Evolutionary conservation across 2,329 filamentous ascomycete genomes (phyloP).

Genomic region (Aureobasidium lini): DNA sequence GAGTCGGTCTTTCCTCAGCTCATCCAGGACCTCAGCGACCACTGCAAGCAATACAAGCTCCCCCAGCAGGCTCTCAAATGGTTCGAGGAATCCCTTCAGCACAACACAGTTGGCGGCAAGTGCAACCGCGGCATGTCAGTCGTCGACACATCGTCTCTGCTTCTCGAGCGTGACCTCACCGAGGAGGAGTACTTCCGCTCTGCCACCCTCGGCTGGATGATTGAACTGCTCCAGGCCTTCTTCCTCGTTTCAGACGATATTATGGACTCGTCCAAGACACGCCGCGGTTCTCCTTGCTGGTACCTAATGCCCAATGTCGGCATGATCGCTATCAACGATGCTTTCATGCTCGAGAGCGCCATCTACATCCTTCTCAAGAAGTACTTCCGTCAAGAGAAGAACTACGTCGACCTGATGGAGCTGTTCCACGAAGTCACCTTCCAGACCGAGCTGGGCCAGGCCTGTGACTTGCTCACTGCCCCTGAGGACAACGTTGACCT

Average conservation of each 20-base stretch:
- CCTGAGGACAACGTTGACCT: constrained; percentile 91
- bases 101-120: constrained; percentile 89
- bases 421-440: constrained; percentile 91
- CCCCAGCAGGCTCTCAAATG: constrained; percentile 74
- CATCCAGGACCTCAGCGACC: constrained; percentile 69
- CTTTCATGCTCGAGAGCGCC: constrained; percentile 84
- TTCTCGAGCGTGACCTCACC: constrained; percentile 63
- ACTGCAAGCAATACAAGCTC: constrained; percentile 75
- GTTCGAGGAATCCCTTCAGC: constrained; percentile 81
- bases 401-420: constrained; percentile 87
- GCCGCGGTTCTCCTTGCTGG: constrained; percentile 92
- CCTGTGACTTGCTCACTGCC: constrained; percentile 89
- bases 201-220: constrained; percentile 90
- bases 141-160: constrained; percentile 77
- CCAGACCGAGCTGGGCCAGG: constrained; percentile 93
- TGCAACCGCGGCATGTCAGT: constrained; percentile 99
- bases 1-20: constrained; percentile 84
- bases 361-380: constrained; percentile 93
- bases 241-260: constrained; percentile 98
- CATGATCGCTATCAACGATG: constrained; percentile 96
- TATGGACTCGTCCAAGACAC: constrained; percentile 94
- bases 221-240: constrained; percentile 96
- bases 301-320: constrained; percentile 84
- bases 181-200: constrained; percentile 82
- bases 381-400: constrained; percentile 79